These are phyloP conservation scores for Lichtheimia ornata DNA, from an alignment of 371 early-diverging fungal genomes.

Conservation along the genomic window DNA sequence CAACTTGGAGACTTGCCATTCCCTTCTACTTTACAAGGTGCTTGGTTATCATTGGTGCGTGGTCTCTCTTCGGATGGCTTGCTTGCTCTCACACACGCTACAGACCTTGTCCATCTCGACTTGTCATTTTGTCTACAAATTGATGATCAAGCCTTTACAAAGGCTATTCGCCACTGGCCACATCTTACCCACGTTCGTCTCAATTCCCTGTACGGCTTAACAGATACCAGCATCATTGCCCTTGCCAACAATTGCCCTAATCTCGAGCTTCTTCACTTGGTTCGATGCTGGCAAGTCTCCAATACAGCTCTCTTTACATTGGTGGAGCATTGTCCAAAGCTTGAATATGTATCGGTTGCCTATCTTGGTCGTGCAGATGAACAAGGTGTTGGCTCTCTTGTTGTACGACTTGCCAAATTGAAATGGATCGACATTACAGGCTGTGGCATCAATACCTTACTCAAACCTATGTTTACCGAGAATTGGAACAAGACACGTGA, in stretches of 20 bases:
- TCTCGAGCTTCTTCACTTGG: slow-evolving; percentile 32
- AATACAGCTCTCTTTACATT: slow-evolving; percentile 21
- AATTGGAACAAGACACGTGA: slow-evolving; percentile 24
- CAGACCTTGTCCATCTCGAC: slow-evolving; percentile 20
- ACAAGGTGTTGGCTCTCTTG: slow-evolving; percentile 23
- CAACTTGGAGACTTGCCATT: slow-evolving; percentile 17
- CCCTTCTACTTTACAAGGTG: not conserved
- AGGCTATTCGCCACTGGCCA: slow-evolving; percentile 17
- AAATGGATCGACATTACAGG: slow-evolving; percentile 40
- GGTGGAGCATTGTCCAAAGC: slow-evolving; percentile 17
- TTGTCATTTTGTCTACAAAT: slow-evolving; percentile 23
- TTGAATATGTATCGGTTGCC: slow-evolving; percentile 33
- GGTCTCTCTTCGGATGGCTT: slow-evolving; percentile 5
- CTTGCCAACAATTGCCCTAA: slow-evolving; percentile 32
- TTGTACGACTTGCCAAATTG: slow-evolving; percentile 16
- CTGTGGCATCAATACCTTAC: slow-evolving; percentile 35
- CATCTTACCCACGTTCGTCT: slow-evolving; percentile 34
- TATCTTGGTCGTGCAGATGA: slow-evolving; percentile 33
- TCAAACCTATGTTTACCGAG: slow-evolving; percentile 28
- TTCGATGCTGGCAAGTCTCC: slow-evolving; percentile 43
- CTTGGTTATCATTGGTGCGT: slow-evolving; percentile 14
- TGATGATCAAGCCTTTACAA: slow-evolving; percentile 8
- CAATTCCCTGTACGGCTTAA: slow-evolving; percentile 34
- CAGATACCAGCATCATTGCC: slow-evolving; percentile 18
- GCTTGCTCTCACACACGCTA: not conserved